Evolutionary conservation across 2,329 filamentous ascomycete genomes (phyloP).

Genomic region (Mycocentrospora acerina): DNA sequence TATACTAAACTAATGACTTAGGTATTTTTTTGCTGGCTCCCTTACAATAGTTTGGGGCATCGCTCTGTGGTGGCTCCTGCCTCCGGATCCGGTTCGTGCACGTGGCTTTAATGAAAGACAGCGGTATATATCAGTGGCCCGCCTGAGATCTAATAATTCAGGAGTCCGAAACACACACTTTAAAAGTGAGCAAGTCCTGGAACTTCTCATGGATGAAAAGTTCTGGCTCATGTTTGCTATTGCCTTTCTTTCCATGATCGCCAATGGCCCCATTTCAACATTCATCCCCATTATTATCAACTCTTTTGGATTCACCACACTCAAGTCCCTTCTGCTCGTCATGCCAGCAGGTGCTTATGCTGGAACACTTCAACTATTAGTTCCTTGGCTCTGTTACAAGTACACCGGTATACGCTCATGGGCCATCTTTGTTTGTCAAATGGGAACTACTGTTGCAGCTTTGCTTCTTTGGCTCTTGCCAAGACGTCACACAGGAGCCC

Average conservation of each 20-base stretch:
- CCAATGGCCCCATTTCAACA: slow-evolving; percentile 21
- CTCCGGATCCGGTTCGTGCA: slow-evolving; percentile 44
- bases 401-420: slow-evolving; percentile 23
- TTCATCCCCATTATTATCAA: slow-evolving; percentile 26
- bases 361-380: slow-evolving; percentile 18
- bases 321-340: slow-evolving; percentile 18
- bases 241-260: slow-evolving; percentile 27
- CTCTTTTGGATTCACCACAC: slow-evolving; percentile 18
- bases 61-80: slow-evolving; percentile 40
- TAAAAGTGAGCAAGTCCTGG: slow-evolving; percentile 63
- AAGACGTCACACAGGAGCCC: slow-evolving; percentile 39
- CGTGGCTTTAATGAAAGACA: slow-evolving; percentile 38
- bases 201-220: slow-evolving; percentile 57
- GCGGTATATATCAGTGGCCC: slow-evolving; percentile 58
- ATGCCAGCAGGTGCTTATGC: slow-evolving; percentile 23
- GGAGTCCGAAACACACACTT: slow-evolving; percentile 69
- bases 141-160: slow-evolving; percentile 72
- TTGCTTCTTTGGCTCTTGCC: slow-evolving; percentile 33
- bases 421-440: slow-evolving; percentile 20
- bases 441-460: slow-evolving; percentile 44
- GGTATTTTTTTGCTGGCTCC: slow-evolving; percentile 22
- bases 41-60: slow-evolving; percentile 24
- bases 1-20: neutral
- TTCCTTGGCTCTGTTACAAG: slow-evolving; percentile 24
- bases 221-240: slow-evolving; percentile 48